Conservation (phyloP, 495 filamentous ascomycete species). For the Penicillium ochrochloron region DNA sequence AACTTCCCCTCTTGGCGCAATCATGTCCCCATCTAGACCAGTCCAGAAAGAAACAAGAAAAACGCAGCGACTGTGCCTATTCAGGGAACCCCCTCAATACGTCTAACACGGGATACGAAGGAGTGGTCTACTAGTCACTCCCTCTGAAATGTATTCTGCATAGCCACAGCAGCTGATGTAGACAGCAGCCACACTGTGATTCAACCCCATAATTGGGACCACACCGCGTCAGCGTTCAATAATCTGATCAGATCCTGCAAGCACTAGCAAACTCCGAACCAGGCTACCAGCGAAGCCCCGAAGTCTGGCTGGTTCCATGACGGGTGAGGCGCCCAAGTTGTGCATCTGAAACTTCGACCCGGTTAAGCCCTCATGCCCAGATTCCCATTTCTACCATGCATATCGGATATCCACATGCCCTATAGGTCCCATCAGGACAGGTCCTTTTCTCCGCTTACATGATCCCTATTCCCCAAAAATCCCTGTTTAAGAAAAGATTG, state of each 20-base stretch:
- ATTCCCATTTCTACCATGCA: not conserved
- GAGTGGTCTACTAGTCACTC: not conserved
- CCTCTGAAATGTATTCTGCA: not conserved
- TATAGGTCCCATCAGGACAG: not conserved
- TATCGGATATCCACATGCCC: not conserved
- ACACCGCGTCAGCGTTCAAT: not conserved
- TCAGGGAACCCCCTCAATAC: not conserved
- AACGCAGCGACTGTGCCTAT: not conserved
- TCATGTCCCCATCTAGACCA: not conserved
- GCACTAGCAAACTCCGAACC: not conserved
- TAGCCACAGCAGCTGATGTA: not conserved
- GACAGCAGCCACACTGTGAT: not conserved
- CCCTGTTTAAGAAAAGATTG: not conserved
- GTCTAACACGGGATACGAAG: not conserved
- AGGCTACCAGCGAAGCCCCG: not conserved
- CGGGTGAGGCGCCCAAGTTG: not conserved
- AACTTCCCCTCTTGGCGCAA: not conserved
- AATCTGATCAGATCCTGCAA: not conserved
- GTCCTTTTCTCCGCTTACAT: conserved; percentile 2
- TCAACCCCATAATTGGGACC: not conserved
- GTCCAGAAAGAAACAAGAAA: not conserved
- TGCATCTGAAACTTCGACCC: not conserved
- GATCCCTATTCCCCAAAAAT: not conserved
- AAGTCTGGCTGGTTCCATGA: not conserved
- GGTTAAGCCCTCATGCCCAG: not conserved